These are phyloP conservation scores for Mycena floridula DNA, from an alignment of 768 basidiomycete genomes.

Conservation along the genomic window DNA sequence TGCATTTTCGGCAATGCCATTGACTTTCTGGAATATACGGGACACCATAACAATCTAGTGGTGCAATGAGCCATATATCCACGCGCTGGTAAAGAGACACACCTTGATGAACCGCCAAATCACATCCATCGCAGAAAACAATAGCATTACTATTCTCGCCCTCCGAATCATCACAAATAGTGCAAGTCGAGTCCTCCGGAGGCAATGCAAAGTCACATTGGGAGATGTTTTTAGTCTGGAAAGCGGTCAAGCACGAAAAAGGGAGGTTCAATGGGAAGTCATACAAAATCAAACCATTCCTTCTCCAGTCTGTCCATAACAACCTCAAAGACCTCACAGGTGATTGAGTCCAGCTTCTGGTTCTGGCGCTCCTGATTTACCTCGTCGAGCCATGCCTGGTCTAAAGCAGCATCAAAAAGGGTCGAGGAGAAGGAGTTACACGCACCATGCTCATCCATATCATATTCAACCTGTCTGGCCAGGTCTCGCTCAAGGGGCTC, in stretches of 20 bases:
- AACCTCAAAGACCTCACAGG: slow-evolving; percentile 89
- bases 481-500: slow-evolving; percentile 93
- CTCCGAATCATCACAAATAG: slow-evolving; percentile 96
- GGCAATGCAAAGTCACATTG: slow-evolving; percentile 84
- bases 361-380: slow-evolving; percentile 80
- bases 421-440: not conserved
- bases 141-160: slow-evolving; percentile 99
- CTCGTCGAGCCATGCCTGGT: slow-evolving; percentile 90
- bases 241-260: not conserved
- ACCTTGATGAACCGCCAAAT: slow-evolving; percentile 99
- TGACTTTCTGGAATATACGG: slow-evolving; percentile 99
- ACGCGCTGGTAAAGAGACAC: slow-evolving; percentile 12
- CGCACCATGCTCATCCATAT: slow-evolving; percentile 96
- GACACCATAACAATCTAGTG: slow-evolving; percentile 92
- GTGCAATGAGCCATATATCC: not conserved
- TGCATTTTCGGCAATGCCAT: slow-evolving; percentile 98
- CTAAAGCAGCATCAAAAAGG: slow-evolving; percentile 30
- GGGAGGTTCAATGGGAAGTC: slow-evolving; percentile 17
- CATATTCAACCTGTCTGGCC: slow-evolving; percentile 93
- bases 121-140: slow-evolving; percentile 98
- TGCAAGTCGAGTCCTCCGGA: slow-evolving; percentile 93
- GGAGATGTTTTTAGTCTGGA: slow-evolving; percentile 87
- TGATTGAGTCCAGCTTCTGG: slow-evolving; percentile 60
- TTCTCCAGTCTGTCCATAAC: slow-evolving; percentile 98
- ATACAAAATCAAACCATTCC: slow-evolving; percentile 95